Base-by-base conservation (phyloP, 2,329 filamentous ascomycete species). In the Emergomyces orientalis region DNA sequence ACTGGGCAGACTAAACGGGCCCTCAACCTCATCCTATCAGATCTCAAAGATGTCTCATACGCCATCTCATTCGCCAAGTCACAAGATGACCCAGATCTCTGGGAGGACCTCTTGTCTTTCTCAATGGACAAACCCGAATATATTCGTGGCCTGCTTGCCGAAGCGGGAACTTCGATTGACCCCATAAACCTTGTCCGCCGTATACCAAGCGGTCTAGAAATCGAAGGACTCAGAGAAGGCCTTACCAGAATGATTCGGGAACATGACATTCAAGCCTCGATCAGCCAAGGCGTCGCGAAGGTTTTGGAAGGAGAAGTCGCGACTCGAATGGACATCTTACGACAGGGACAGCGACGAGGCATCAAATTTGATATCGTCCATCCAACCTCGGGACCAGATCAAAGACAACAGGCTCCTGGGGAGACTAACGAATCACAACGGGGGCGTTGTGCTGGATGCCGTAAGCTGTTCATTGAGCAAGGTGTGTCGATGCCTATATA, bases 71-170 rank as follows among this genome's bases (percentile, higher is more conserved):
- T 99, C 71, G 92, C 91, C 61, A 97, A 97, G 74, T 88, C 92
- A 65, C 91, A 97, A 72, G 87, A 94, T 66, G 92, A 97, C 69
- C 86, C 88, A 0, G 92, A 97, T 69, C 82, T 99, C 0, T 99
- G 94, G 94, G 89, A 96, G 67, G 92, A 97, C 71, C 81, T 99
- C 8, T 84, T 99, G 6, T 86, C 93, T 69, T 97, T 97, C 75
- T 93, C 89, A 65, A 97, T 99, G 94, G 91, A 97, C 77, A 96
- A 97, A 72, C 94, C 94, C 0, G 86, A 86, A 49, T 99, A 99
- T 77, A 97, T 99, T 68, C 88, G 90, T 14, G 92, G 90, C 0
- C 80, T 99, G 3, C 84, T 99, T 0, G 91, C 96, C 70, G 91
- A 97, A 77, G 93, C 96, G 1, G 94, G 94, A 43, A 97, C 92